phyloP scores from a whole-genome alignment of 108 stramenopile genomes.

The Cyclostephanos invisitatus region DNA sequence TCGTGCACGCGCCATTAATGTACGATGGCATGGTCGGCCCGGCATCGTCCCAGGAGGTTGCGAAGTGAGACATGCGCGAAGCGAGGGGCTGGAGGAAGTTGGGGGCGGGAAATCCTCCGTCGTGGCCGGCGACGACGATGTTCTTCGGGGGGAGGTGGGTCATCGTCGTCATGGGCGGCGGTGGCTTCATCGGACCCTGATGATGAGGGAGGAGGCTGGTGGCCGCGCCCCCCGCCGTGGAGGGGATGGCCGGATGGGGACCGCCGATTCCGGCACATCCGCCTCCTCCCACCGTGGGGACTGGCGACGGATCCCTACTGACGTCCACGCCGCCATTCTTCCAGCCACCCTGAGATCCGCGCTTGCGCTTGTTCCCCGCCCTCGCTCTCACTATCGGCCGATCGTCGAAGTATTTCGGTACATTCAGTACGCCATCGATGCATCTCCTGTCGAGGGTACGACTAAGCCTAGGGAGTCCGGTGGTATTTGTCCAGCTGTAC shows the following conservation, averaged over 20 bases:
- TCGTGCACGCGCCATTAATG: constrained; percentile 52
- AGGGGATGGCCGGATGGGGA: not conserved
- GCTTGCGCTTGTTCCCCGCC: constrained; percentile 48
- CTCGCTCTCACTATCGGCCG: constrained; percentile 33
- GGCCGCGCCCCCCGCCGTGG: not conserved
- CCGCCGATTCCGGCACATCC: not conserved
- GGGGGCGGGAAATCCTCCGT: constrained; percentile 78
- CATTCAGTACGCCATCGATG: constrained; percentile 42
- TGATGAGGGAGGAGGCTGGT: not conserved
- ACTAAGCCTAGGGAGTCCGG: constrained; percentile 52
- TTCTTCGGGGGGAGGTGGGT: constrained; percentile 11
- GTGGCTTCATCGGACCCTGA: constrained; percentile 3
- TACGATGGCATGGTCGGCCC: constrained; percentile 72
- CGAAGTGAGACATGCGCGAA: constrained; percentile 59
- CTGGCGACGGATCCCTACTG: constrained; percentile 17
- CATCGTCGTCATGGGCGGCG: not conserved
- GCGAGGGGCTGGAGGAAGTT: constrained; percentile 71
- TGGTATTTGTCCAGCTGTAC: constrained; percentile 71
- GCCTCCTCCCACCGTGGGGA: constrained; percentile 12
- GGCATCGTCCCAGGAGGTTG: constrained; percentile 60
- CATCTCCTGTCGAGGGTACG: constrained; percentile 37
- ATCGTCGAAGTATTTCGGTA: constrained; percentile 65
- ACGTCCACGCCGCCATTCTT: constrained; percentile 5
- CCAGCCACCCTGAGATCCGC: not conserved
- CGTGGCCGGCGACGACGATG: constrained; percentile 68